Base-by-base conservation (phyloP, 1,284 basidiomycete species). In the Takashimella koratensis region DNA sequence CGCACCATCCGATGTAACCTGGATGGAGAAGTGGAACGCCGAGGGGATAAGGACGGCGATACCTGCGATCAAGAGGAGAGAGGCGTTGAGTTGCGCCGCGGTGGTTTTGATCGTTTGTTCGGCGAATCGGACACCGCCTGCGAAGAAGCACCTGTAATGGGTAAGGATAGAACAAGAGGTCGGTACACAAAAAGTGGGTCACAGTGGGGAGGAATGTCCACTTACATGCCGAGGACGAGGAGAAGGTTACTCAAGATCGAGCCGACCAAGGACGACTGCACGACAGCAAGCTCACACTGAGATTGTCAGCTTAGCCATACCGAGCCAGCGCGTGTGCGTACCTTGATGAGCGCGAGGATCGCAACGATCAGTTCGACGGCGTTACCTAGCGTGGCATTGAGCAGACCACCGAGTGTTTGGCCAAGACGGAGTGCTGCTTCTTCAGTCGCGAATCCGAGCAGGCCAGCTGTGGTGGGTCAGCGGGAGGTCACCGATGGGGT, bases 401-500 rank as follows among this genome's bases (percentile, higher is more conserved):
- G 71, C 12, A 93, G 79, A 54, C 89, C 90, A 54, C 89, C 89
- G 3, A 94, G 76, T 0, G 90, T 91, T 75, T 93, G 88, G 2
- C 90, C 77, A 13, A 78, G 68, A 3, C 77, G 84, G 57, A 93
- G 66, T 0, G 90, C 89, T 4, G 93, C 72, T 64, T 94, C 88
- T 62, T 94, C 91, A 0, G 91, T 95, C 0, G 88, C 88, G 69
- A 90, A 90, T 1, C 86, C 87, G 4, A 95, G 81, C 3, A 94
- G 76, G 80, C 90, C 74, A 10, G 90, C 90, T 59, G 47, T 44
- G n/a, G 16, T 20, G 6, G n/a, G 24, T 47, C 43, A 54, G 53
- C 43, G 25, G 13, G 19, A 27, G 23, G n/a, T 19, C n/a, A 19
- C n/a, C 30, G 23, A 49, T 6, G 27, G 25, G 16, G 21, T 13